Conservation (phyloP, 306 rosid species). For the Adenanthera pavonina region DNA sequence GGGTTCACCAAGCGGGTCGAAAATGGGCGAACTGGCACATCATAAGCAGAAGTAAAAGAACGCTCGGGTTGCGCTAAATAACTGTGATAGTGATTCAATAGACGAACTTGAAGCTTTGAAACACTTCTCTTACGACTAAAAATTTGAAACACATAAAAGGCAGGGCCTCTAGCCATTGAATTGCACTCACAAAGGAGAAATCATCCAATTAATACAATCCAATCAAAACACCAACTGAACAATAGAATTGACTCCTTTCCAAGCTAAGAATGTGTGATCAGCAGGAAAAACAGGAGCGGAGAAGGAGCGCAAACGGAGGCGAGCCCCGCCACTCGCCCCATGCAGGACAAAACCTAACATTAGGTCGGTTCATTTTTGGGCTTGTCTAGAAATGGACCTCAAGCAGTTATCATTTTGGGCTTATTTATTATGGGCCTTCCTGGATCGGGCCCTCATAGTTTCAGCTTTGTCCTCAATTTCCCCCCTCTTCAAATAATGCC, state of each 20-base stretch:
- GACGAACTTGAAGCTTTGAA: slow-evolving; percentile 46
- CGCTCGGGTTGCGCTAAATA: slow-evolving; percentile 21
- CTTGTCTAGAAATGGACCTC: not conserved
- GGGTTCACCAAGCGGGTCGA: slow-evolving; percentile 42
- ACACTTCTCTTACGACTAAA: slow-evolving; percentile 52
- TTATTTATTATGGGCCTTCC: too few species aligned
- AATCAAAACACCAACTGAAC: not conserved
- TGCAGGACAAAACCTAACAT: slow-evolving; percentile 13
- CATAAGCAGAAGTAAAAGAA: slow-evolving; percentile 22
- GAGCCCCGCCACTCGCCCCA: slow-evolving; percentile 21
- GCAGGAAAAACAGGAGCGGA: not conserved
- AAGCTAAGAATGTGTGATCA: not conserved
- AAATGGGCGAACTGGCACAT: slow-evolving; percentile 38
- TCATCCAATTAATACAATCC: not conserved
- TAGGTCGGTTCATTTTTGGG: slow-evolving; percentile 24
- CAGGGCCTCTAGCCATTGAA: slow-evolving; percentile 70
- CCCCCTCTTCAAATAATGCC: too few species aligned
- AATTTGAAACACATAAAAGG: slow-evolving; percentile 50
- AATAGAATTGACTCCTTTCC: not conserved
- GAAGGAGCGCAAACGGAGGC: slow-evolving; percentile 43
- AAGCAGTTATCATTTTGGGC: not conserved
- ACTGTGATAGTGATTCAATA: slow-evolving; percentile 40
- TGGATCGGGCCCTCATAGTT: too few species aligned
- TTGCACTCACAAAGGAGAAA: slow-evolving; percentile 1
- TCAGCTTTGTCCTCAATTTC: too few species aligned